Base-by-base conservation (phyloP, 192 early-diverging fungal genomes). In the Coemansia sp. region DNA sequence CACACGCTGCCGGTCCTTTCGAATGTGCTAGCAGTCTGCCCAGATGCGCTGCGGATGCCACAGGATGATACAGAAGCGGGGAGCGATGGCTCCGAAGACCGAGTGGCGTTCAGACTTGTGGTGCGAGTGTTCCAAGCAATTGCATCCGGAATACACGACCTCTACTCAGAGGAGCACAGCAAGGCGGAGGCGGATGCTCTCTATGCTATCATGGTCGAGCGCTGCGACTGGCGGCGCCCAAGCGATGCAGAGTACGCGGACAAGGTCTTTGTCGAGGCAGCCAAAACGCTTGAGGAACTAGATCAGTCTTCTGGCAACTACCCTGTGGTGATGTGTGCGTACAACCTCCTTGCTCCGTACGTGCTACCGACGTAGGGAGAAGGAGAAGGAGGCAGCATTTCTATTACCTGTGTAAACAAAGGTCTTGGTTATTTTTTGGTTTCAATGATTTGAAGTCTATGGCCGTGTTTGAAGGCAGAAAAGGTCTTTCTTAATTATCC, bases 171-270 rank as follows among this genome's bases (percentile, higher is more conserved):
- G 27, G 77, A 80, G 59, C 55, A 64, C 20, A 34, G 61, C 30
- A 57, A n/a, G 41, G 57, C 59, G 8, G 72, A 74, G 54, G 77
- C 77, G 0, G 64, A 80, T 52, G 59, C 53, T 52, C 65, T 80
- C 28, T 80, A 80, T 55, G n/a, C 64, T 27, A 58, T 80, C 56
- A 74, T 80, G 71, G 62, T 68, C 34, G 68, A 70, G 19, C 64
- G 40, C 30, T 80, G 77, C 28, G 65, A 64, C 27, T 80, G 77
- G 77, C 68, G 64, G 40, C 45, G 13, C 57, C 77, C 77, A 31
- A 52, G 60, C 31, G 58, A 80, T 42, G 77, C 77, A 34, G 77
- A 80, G 72, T 80, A 64, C 67, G 72, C 77, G 3, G 77, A 80
- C 57, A 65, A 36, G 40, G 52, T 80, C 25, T 50, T 79, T 20